Percentiles rank a stretch among this genome's conserved stretches.
Conservation (phyloP, 305 asterid genomes). For the Petunia hybrid region DNA sequence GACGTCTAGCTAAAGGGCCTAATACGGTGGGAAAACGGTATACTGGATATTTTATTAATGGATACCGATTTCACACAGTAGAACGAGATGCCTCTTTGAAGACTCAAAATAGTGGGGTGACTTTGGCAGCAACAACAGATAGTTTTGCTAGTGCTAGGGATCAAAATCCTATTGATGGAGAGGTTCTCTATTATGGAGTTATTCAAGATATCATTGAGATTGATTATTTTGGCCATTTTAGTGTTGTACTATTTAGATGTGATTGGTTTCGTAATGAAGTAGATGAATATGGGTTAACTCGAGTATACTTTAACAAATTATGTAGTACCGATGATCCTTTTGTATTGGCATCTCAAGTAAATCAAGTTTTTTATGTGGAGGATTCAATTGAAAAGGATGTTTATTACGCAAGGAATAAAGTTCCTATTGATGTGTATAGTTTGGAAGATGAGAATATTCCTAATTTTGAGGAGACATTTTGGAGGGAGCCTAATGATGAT, state of each 20-base stretch:
- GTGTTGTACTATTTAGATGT: no score
- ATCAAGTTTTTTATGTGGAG: no score
- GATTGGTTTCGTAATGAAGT: no score
- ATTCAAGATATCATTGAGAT: no score
- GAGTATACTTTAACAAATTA: background rate
- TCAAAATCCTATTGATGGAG: no score
- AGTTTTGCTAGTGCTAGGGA: no score
- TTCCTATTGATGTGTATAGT: background rate
- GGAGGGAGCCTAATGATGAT: no score
- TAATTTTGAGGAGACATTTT: no score
- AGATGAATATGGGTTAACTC: background rate
- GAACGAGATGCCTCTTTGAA: background rate
- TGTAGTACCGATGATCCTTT: constrained; percentile 13
- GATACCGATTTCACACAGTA: background rate
- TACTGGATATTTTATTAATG: background rate
- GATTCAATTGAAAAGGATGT: no score
- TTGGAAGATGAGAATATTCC: no score
- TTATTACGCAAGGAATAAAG: background rate
- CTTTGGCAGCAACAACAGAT: background rate
- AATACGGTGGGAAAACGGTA: background rate
- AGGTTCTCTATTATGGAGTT: no score
- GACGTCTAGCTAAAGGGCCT: background rate
- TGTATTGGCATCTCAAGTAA: background rate
- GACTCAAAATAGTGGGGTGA: background rate
- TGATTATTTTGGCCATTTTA: no score